phyloP scores from a whole-genome alignment of 176 grass and related monocot genomes.

The Zoysia pacifica region DNA sequence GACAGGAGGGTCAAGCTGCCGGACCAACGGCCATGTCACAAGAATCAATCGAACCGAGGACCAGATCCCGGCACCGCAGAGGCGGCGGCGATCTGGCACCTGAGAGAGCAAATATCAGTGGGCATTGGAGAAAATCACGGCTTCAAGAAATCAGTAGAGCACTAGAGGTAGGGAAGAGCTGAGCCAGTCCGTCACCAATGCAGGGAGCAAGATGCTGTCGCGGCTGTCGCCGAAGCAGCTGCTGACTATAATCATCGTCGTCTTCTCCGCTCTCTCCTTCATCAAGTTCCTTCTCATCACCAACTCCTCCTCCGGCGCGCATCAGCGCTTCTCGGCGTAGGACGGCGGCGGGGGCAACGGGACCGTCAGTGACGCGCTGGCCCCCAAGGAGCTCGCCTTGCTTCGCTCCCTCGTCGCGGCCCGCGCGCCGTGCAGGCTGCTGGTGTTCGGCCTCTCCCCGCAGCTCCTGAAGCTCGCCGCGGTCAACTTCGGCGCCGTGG shows the following conservation, averaged over 20 bases:
- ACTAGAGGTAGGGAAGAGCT: background rate
- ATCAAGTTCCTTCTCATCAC: constrained; percentile 49
- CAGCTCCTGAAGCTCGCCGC: constrained; percentile 58
- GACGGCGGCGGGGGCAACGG: constrained; percentile 39
- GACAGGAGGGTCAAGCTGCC: background rate
- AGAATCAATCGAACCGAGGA: background rate
- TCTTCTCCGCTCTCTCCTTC: constrained; percentile 50
- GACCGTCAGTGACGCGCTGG: constrained; percentile 30
- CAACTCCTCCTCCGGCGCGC: background rate
- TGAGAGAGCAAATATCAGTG: background rate
- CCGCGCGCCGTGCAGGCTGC: constrained; percentile 61
- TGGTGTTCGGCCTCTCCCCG: constrained; percentile 68
- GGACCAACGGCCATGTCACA: background rate
- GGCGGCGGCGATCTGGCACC: constrained; percentile 26
- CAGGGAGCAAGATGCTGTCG: background rate
- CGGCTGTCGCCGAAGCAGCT: constrained; percentile 43
- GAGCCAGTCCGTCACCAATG: background rate
- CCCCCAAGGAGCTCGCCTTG: constrained; percentile 54
- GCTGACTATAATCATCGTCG: constrained; percentile 39
- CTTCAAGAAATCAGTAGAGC: constrained; percentile 15
- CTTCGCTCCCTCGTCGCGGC: constrained; percentile 57
- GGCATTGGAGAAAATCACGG: background rate
- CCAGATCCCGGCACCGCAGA: background rate
- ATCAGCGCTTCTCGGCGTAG: constrained; percentile 3
- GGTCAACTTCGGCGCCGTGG: constrained; percentile 49